These are phyloP conservation scores for Pythium graminicola DNA, from an alignment of 352 stramenopile genomes.

Conservation along the genomic window DNA sequence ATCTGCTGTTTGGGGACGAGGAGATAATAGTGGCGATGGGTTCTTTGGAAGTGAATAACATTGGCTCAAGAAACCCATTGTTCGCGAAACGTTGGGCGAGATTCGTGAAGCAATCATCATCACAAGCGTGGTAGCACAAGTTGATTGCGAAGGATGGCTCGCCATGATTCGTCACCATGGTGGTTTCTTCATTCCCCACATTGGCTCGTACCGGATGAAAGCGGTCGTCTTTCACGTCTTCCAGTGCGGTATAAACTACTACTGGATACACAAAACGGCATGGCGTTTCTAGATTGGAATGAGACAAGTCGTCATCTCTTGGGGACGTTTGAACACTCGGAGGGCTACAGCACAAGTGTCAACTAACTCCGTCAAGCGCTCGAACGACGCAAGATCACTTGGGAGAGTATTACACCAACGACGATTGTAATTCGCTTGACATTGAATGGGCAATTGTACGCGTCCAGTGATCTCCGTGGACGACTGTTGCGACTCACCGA, in stretches of 20 bases:
- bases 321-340: not conserved
- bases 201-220: not conserved
- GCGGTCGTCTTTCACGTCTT: not conserved
- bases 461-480: not conserved
- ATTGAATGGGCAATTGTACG: not conserved
- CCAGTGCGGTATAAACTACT: not conserved
- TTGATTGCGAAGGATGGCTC: not conserved
- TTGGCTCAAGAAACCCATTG: not conserved
- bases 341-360: not conserved
- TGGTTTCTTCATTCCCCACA: not conserved
- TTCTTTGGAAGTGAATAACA: not conserved
- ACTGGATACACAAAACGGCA: not conserved
- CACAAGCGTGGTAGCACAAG: slow-evolving; percentile 4
- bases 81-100: not conserved
- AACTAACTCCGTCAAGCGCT: not conserved
- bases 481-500: not conserved
- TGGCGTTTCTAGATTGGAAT: slow-evolving; percentile 1
- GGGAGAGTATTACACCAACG: not conserved
- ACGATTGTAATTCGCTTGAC: not conserved
- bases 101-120: slow-evolving; percentile 8
- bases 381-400: not conserved
- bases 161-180: not conserved
- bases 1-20: not conserved
- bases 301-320: not conserved
- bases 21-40: not conserved